phyloP scores from a whole-genome alignment of 1,284 basidiomycete genomes.

The Papiliotrema terrestris region DNA sequence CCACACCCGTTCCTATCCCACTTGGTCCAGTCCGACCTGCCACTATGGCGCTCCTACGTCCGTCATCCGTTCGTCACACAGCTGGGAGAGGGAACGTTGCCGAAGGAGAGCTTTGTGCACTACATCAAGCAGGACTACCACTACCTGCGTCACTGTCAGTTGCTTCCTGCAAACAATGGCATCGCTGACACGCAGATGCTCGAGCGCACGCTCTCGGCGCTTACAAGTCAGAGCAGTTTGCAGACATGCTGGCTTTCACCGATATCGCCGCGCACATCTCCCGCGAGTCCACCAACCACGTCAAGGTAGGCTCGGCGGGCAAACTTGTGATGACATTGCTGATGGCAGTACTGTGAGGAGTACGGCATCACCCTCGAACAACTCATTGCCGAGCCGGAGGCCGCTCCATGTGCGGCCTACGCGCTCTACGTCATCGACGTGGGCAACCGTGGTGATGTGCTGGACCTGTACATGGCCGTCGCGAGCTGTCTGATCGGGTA shows the following conservation, averaged over 20 bases:
- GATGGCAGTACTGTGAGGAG: conserved; percentile 59
- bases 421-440: conserved; percentile 79
- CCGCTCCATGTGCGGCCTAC: conserved; percentile 71
- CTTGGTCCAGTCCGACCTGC: conserved; percentile 60
- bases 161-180: neutral
- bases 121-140: conserved; percentile 69
- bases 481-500: conserved; percentile 87
- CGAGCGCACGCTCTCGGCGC: conserved; percentile 62
- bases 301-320: conserved; percentile 38
- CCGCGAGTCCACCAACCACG: conserved; percentile 70
- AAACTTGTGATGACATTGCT: neutral
- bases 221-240: conserved; percentile 67
- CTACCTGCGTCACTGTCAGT: conserved; percentile 51
- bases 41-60: conserved; percentile 67
- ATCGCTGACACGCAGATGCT: conserved; percentile 39
- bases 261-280: conserved; percentile 64
- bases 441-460: conserved; percentile 67
- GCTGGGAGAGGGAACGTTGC: conserved; percentile 68
- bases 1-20: conserved; percentile 68
- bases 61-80: conserved; percentile 78
- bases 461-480: conserved; percentile 73
- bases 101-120: conserved; percentile 66
- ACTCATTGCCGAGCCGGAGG: conserved; percentile 62
- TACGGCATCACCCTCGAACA: conserved; percentile 65
- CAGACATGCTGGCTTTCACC: conserved; percentile 63